These are phyloP conservation scores for Phytophthora sp. DNA, from an alignment of 352 stramenopile genomes.

Conservation along the genomic window DNA sequence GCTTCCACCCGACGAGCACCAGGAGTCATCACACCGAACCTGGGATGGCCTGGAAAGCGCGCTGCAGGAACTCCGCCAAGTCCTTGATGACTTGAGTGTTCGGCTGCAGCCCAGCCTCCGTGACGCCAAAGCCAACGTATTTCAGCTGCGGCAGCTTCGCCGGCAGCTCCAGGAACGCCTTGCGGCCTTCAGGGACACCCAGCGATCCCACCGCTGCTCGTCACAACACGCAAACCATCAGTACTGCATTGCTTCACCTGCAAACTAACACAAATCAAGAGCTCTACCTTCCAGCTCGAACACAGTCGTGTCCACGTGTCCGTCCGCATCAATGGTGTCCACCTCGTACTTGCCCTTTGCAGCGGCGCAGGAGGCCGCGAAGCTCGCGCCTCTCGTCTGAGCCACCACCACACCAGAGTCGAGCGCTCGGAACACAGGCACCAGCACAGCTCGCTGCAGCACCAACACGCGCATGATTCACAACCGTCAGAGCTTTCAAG, in stretches of 20 bases:
- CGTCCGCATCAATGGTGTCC: constrained; percentile 63
- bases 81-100: constrained; percentile 52
- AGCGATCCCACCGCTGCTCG: constrained; percentile 39
- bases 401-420: constrained; percentile 53
- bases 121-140: constrained; percentile 72
- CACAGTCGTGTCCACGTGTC: constrained; percentile 44
- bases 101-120: constrained; percentile 48
- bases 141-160: constrained; percentile 42
- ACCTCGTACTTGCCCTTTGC: constrained; percentile 62
- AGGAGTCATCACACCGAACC: constrained; percentile 28
- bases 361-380: constrained; percentile 41
- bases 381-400: constrained; percentile 64
- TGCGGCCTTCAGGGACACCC: constrained; percentile 31
- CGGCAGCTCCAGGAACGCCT: constrained; percentile 48
- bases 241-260: constrained; percentile 13
- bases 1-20: too few species aligned
- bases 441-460: constrained; percentile 56
- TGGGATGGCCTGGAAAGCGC: constrained; percentile 43
- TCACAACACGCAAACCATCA: neutral
- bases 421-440: constrained; percentile 51
- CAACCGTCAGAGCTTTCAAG: neutral
- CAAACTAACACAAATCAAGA: constrained; percentile 34
- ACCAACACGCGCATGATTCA: neutral
- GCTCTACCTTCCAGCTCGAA: constrained; percentile 38
- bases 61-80: constrained; percentile 58